Evolutionary conservation across 108 stramenopile genomes (phyloP).

Genomic region (Epipyxis sp.): DNA sequence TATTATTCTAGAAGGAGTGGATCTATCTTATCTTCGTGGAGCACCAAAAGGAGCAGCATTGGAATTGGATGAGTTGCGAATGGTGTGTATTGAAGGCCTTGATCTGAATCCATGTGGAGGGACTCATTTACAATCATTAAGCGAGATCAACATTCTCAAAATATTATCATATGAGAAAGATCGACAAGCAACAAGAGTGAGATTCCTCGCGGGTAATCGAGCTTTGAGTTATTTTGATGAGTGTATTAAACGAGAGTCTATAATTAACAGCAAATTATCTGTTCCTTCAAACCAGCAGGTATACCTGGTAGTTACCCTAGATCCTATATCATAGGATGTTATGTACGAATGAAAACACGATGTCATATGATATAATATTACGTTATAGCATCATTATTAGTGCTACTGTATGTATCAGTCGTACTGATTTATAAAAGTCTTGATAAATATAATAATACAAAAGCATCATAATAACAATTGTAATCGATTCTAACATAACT

Average conservation of each 20-base stretch:
- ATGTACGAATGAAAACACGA: too few species aligned
- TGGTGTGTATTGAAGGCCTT: slow-evolving; percentile 24
- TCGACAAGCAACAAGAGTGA: neutral
- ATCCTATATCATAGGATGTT: too few species aligned
- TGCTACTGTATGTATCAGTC: too few species aligned
- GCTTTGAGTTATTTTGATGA: slow-evolving; percentile 11
- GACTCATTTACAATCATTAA: slow-evolving; percentile 5
- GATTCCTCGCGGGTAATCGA: slow-evolving; percentile 11
- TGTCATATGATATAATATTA: too few species aligned
- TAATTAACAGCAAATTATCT: neutral
- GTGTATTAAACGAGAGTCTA: neutral
- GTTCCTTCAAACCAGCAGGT: slow-evolving; percentile 15
- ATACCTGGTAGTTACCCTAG: too few species aligned
- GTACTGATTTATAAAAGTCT: too few species aligned
- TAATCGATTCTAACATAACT: too few species aligned
- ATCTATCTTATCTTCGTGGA: neutral
- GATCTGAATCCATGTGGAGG: slow-evolving; percentile 34
- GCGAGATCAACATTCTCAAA: slow-evolving; percentile 18
- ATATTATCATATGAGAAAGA: slow-evolving; percentile 10
- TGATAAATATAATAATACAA: too few species aligned
- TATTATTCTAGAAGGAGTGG: too few species aligned
- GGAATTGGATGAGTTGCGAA: neutral
- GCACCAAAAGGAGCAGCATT: slow-evolving; percentile 20
- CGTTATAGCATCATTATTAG: too few species aligned
- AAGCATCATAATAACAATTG: too few species aligned